Base-by-base conservation (phyloP, 164 flowering plant species). In the Liriodendron chinense region DNA sequence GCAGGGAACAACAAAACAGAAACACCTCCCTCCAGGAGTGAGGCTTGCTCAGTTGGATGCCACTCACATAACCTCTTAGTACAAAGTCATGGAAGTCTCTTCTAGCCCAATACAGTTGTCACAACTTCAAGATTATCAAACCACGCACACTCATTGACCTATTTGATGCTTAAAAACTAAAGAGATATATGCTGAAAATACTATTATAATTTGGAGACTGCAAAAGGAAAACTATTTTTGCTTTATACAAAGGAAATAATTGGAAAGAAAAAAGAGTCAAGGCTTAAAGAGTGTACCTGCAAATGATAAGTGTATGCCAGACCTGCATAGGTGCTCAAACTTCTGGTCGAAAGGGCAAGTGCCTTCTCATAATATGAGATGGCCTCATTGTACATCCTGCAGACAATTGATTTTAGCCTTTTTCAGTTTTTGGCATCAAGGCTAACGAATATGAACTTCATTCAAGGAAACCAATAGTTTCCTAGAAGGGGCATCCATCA, bases 301-400 rank as follows among this genome's bases (percentile, higher is more conserved):
- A 95, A 79, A 81, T 96, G 99, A 62, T 92, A 91, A 48, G 98
- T 91, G 83, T 94, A 96, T 16, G 99, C 99, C 75, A 96, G 91
- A 76, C 98, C 99, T 8, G 99, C 94, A 82, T 91, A 96, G 53
- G 98, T 90, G 85, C 97, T 91, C 82, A 88, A 78, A 82, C 94
- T 96, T 91, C 82, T 88, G n/a, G 91, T 89, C 64, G 99, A 92
- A 77, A 96, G 79, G 67, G 93, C 83, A 74, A 96, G 92, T 71
- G 99, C 98, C 86, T 87, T 91, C 81, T 96, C 98, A 82, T 96
- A 96, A 76, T 85, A 86, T 16, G 86, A 79, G 73, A 92, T 89
- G 69, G 99, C 99, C 76, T 96, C 94, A 74, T 82, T 72, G 78
- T 89, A 94, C 85, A 77, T 83, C 94, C 98, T 92, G 87, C 7